phyloP scores from a whole-genome alignment of 2,329 filamentous ascomycete species.

The Phaeosphaeriaceae sp. region DNA sequence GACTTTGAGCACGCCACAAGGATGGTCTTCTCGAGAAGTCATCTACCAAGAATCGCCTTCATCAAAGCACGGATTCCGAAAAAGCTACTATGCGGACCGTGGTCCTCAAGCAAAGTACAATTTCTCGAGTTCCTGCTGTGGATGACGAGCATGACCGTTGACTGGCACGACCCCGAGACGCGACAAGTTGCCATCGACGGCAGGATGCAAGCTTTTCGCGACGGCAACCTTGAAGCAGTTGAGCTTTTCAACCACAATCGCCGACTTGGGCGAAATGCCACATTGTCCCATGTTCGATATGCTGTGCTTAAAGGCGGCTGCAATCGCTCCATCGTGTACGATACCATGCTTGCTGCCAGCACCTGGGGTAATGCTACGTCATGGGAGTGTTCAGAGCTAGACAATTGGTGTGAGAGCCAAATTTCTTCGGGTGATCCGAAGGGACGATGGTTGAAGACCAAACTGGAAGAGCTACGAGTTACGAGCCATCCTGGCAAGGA shows the following conservation, averaged over 20 bases:
- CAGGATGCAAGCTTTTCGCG: slow-evolving; percentile 32
- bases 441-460: slow-evolving; percentile 34
- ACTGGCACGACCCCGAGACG: slow-evolving; percentile 31
- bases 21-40: slow-evolving; percentile 39
- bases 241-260: slow-evolving; percentile 44
- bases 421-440: slow-evolving; percentile 27
- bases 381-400: slow-evolving; percentile 25
- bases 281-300: slow-evolving; percentile 29
- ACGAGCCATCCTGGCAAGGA: background rate
- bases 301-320: slow-evolving; percentile 40
- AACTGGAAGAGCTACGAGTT: slow-evolving; percentile 27
- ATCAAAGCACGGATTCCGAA: slow-evolving; percentile 38
- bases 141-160: slow-evolving; percentile 40
- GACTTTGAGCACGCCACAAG: slow-evolving; percentile 34
- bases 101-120: slow-evolving; percentile 34
- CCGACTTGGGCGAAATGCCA: slow-evolving; percentile 34
- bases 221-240: slow-evolving; percentile 39
- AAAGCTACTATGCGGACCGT: slow-evolving; percentile 37
- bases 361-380: slow-evolving; percentile 17
- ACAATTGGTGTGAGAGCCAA: slow-evolving; percentile 38
- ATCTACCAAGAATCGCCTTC: slow-evolving; percentile 33
- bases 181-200: slow-evolving; percentile 20
- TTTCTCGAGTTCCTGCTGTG: slow-evolving; percentile 42
- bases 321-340: slow-evolving; percentile 40
- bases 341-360: slow-evolving; percentile 31